Base-by-base conservation (phyloP, 2,329 filamentous ascomycete genomes). In the Tolypocladium capitatum region DNA sequence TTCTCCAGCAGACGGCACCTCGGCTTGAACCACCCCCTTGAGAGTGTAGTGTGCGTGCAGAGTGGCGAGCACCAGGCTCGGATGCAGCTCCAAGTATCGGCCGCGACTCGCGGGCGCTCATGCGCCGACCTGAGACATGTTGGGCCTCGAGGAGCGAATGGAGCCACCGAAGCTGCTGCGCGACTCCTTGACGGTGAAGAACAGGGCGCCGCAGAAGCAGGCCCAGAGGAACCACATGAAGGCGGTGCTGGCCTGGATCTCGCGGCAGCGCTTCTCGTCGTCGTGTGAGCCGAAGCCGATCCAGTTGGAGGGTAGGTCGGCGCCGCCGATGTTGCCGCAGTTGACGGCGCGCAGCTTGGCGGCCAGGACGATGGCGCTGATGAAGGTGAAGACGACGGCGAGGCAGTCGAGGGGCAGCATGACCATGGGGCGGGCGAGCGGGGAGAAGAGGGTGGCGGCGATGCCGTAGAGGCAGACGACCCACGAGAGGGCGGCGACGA, bases 151-250 rank as follows among this genome's bases (percentile, higher is more conserved):
- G 38, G 63, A 63, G 52, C 68, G 64, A 43, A 69, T 56, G 30
- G 70, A 72, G 16, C 72, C 68, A 46, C 68, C 65, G 38, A 60
- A 45, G 49, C 65, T 62, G 47, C 71, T 66, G 36, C 78, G 72
- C 55, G 74, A 70, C 49, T 74, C 72, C 50, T 69, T 66, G 57
- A 80, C 62, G 48, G 74, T 67, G 52, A 85, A 72, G 59, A 78
- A 68, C 41, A 80, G 61, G 36, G 74, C 73, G 4, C 69, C 79
- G 28, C 70, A 67, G 58, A 83, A 84, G 27, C 75, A 71, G 35
- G 69, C 73, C 62, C 83, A 86, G 44, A 86, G 75, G 68, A 90
- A 89, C 83, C 83, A 91, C 67, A 87, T 74, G 68, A 91, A 91
- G 34, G 78, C 83, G 32, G 77, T 79, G 52, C 77, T 76, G 34